A percentile compares a stretch with the other conserved stretches of the same genome.
phyloP scores from a whole-genome alignment of 371 early-diverging fungal genomes.

The Dichotomocladium elegans region DNA sequence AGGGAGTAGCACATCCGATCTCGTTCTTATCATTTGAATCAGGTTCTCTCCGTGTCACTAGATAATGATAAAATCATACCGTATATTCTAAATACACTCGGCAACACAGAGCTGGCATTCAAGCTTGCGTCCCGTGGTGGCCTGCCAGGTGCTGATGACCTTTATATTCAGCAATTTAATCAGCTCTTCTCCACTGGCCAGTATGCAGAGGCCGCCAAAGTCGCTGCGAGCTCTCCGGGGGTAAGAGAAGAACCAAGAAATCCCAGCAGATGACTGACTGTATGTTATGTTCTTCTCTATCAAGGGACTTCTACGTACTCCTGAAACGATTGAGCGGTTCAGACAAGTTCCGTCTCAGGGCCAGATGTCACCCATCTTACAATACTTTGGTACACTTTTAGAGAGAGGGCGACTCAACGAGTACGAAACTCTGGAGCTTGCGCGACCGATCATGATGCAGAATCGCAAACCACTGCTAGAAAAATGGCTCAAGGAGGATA shows the following conservation, averaged over 20 bases:
- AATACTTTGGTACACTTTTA: constrained; percentile 97
- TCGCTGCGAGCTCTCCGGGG: constrained; percentile 93
- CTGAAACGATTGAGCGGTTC: constrained; percentile 91
- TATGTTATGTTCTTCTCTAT: not conserved
- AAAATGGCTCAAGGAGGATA: constrained; percentile 98
- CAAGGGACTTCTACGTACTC: constrained; percentile 91
- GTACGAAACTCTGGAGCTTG: constrained; percentile 91
- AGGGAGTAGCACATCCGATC: not conserved
- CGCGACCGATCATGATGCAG: constrained; percentile 89
- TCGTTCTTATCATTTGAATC: not conserved
- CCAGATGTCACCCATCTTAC: constrained; percentile 89
- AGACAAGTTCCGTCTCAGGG: constrained; percentile 80
- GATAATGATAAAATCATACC: constrained; percentile 88
- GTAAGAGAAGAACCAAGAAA: constrained; percentile 32
- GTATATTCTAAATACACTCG: constrained; percentile 81
- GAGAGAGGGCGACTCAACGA: constrained; percentile 95
- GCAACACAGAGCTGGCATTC: constrained; percentile 88
- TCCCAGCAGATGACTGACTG: no score
- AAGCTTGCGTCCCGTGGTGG: constrained; percentile 87
- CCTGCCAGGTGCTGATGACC: constrained; percentile 92
- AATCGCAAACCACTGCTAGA: constrained; percentile 92
- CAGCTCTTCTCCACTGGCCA: constrained; percentile 73
- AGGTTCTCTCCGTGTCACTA: constrained; percentile 90
- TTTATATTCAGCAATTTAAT: constrained; percentile 88
- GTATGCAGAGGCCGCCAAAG: constrained; percentile 88